These are phyloP conservation scores for Entomortierella chlamydospora DNA, from an alignment of 192 early-diverging fungal species.

Conservation along the genomic window DNA sequence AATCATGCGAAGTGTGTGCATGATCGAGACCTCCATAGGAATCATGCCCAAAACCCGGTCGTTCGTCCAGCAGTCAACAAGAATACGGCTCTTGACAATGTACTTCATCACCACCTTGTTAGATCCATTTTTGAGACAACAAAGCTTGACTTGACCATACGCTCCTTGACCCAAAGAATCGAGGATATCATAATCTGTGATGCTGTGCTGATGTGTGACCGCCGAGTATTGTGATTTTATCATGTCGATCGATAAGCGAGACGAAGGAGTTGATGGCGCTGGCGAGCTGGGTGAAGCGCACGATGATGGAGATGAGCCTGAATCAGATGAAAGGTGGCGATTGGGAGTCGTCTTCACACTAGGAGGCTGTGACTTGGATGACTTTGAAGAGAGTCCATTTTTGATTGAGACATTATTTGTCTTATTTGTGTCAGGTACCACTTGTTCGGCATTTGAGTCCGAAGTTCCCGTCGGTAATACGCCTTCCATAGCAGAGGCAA, in stretches of 20 bases:
- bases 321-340: conserved; percentile 37
- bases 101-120: conserved; percentile 76
- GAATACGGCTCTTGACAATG: conserved; percentile 75
- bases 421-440: conserved; percentile 30
- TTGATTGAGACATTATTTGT: not conserved
- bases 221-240: conserved; percentile 59
- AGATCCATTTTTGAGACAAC: conserved; percentile 57
- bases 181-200: conserved; percentile 72
- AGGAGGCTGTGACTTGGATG: conserved; percentile 22
- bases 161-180: conserved; percentile 76
- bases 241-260: conserved; percentile 29
- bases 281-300: conserved; percentile 23
- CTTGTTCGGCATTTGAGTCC: conserved; percentile 7
- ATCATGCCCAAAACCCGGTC: conserved; percentile 74
- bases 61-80: conserved; percentile 75
- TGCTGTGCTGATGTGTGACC: conserved; percentile 52
- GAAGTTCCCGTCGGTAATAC: conserved; percentile 8
- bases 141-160: conserved; percentile 77
- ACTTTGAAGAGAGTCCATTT: conserved; percentile 16
- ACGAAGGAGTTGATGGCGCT: conserved; percentile 33
- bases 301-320: conserved; percentile 20
- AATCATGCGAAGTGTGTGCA: conserved; percentile 67
- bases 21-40: conserved; percentile 82
- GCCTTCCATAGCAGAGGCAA: conserved; percentile 30
- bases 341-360: conserved; percentile 28